These are phyloP conservation scores for Eutypa lata DNA, from an alignment of 2,329 filamentous ascomycete genomes.

Conservation along the genomic window DNA sequence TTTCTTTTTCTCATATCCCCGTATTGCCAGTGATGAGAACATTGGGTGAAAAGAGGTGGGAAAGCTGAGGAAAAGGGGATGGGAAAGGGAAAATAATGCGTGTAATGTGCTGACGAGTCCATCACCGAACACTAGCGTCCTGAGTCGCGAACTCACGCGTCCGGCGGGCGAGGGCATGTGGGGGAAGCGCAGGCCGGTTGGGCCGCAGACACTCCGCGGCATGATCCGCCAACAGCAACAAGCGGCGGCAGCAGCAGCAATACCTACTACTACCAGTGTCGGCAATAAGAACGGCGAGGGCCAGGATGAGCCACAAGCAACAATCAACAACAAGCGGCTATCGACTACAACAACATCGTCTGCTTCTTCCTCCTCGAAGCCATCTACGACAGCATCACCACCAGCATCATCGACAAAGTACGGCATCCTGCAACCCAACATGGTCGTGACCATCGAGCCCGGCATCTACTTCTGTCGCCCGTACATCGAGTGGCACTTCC, in stretches of 20 bases:
- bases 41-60: not conserved
- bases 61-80: not conserved
- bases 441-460: slow-evolving; percentile 78
- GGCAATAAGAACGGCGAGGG: slow-evolving; percentile 1
- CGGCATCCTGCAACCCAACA: slow-evolving; percentile 51
- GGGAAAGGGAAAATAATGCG: not conserved
- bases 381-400: not conserved
- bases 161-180: slow-evolving; percentile 28
- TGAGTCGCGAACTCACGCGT: slow-evolving; percentile 26
- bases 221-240: slow-evolving; percentile 25
- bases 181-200: slow-evolving; percentile 28
- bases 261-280: not conserved
- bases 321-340: not conserved
- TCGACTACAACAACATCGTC: slow-evolving; percentile 3
- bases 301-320: not conserved
- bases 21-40: not conserved
- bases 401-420: not conserved
- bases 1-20: not conserved
- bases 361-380: slow-evolving; percentile 3
- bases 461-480: slow-evolving; percentile 74
- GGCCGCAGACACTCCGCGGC: slow-evolving; percentile 25
- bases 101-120: not conserved
- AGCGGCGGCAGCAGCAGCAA: slow-evolving; percentile 4
- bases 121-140: slow-evolving; percentile 14
- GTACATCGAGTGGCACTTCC: slow-evolving; percentile 68